Conservation (phyloP, 106 monocot species). For the Dendrobium officinale region DNA sequence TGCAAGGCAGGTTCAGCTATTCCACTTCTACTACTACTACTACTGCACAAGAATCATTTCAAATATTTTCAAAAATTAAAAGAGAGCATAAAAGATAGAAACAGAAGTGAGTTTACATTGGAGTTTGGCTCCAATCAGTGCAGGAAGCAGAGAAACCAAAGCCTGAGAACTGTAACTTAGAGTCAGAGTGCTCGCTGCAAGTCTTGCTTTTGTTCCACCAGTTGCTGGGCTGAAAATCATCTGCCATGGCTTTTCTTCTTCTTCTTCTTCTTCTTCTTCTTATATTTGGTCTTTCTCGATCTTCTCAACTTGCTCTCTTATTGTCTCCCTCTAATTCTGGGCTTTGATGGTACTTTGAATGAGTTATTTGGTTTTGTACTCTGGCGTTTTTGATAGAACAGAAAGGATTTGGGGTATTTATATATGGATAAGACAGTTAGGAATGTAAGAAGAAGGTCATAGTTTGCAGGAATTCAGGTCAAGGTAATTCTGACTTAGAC, state of each 20-base stretch:
- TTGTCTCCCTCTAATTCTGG: background rate
- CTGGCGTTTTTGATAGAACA: background rate
- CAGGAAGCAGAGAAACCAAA: background rate
- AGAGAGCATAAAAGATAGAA: background rate
- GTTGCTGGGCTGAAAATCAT: background rate
- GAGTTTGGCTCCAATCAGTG: conserved; percentile 2
- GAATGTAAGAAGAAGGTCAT: background rate
- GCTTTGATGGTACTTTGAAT: background rate
- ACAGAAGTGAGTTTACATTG: background rate
- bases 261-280: background rate
- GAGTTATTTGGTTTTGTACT: background rate
- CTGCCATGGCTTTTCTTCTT: background rate
- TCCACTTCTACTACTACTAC: background rate
- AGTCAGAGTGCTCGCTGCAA: background rate
- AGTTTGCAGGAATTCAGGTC: background rate
- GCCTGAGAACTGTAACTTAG: too few species aligned
- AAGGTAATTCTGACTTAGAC: background rate
- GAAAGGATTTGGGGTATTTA: background rate
- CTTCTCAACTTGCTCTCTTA: too few species aligned
- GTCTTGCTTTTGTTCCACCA: background rate
- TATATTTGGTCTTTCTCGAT: too few species aligned
- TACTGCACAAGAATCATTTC: background rate
- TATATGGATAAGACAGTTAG: background rate
- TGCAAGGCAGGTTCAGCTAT: background rate
- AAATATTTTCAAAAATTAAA: background rate